A percentile compares a stretch with the other conserved stretches of the same genome.
Conservation (phyloP, 179 eudicot genomes). For the Actinidia chinensis region DNA sequence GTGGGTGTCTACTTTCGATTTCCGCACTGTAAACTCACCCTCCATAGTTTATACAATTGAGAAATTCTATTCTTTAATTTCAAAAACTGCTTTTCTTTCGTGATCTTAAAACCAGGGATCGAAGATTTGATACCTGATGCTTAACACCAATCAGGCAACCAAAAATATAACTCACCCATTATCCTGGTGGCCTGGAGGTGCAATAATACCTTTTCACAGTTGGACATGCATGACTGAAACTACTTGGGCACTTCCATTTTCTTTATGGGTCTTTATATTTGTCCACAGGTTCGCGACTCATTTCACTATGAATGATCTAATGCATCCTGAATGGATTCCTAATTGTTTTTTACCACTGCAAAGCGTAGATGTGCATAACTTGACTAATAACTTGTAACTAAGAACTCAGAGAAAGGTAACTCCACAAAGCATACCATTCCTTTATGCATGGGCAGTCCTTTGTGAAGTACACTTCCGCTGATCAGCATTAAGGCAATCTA, state of each 20-base stretch:
- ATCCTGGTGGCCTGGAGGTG: not conserved
- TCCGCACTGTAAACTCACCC: too few relatives aligned
- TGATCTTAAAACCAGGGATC: not conserved
- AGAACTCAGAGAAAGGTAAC: not conserved
- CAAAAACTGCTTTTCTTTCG: not conserved
- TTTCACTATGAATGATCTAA: constrained; percentile 1
- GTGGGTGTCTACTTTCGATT: too few relatives aligned
- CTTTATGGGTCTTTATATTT: not conserved
- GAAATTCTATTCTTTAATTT: not conserved
- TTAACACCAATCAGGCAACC: not conserved
- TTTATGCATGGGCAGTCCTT: constrained; percentile 91
- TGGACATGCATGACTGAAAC: not conserved
- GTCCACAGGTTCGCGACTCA: not conserved
- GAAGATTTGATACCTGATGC: not conserved
- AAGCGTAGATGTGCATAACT: constrained; percentile 8
- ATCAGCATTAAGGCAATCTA: constrained; percentile 84
- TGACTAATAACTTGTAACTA: not conserved
- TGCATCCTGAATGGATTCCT: not conserved
- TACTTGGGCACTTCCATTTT: not conserved
- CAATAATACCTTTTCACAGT: not conserved
- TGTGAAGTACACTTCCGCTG: constrained; percentile 83
- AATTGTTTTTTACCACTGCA: not conserved
- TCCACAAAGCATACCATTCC: constrained; percentile 59
- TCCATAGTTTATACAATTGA: too few relatives aligned
- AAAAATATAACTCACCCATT: not conserved